Evolutionary conservation across 257 asterid species (phyloP).

Genomic region (Gentiana dahurica): DNA sequence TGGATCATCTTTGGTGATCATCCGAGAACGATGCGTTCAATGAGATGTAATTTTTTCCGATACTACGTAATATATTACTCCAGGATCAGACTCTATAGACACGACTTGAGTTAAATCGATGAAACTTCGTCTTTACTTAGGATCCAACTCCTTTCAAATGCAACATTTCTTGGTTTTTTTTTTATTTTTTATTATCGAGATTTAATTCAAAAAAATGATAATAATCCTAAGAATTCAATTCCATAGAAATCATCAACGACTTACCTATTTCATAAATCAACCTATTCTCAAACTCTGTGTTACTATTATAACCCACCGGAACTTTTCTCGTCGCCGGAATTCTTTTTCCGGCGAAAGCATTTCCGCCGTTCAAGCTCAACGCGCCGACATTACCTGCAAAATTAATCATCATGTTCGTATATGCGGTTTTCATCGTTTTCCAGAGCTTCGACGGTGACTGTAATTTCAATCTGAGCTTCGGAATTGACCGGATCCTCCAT

Average conservation of each 20-base stretch:
- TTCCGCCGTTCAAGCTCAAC: conserved; percentile 13
- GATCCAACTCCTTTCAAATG: too few species aligned
- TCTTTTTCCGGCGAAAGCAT: conserved; percentile 22
- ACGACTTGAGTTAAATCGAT: too few species aligned
- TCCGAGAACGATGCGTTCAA: too few species aligned
- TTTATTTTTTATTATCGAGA: not conserved
- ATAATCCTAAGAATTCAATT: conserved; percentile 9
- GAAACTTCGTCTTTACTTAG: too few species aligned
- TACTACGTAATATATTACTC: too few species aligned
- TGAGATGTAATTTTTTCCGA: too few species aligned
- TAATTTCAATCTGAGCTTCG: conserved; percentile 29
- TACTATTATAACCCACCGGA: conserved; percentile 13
- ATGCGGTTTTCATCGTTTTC: conserved; percentile 33
- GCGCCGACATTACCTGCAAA: conserved; percentile 18
- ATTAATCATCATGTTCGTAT: conserved; percentile 38
- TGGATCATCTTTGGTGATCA: too few species aligned
- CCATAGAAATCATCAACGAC: conserved; percentile 34
- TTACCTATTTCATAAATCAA: conserved; percentile 46
- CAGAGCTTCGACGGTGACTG: conserved; percentile 34
- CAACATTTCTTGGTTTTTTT: not conserved
- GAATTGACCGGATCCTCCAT: conserved; percentile 36
- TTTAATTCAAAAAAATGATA: not conserved
- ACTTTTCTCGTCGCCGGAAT: conserved; percentile 25
- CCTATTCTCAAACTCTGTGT: conserved; percentile 39
- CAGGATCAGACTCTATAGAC: too few species aligned